Percentiles rank a stretch among this genome's conserved stretches.
Evolutionary conservation across 345 rosid genomes (phyloP).

Genomic region (Brassica carinata): DNA sequence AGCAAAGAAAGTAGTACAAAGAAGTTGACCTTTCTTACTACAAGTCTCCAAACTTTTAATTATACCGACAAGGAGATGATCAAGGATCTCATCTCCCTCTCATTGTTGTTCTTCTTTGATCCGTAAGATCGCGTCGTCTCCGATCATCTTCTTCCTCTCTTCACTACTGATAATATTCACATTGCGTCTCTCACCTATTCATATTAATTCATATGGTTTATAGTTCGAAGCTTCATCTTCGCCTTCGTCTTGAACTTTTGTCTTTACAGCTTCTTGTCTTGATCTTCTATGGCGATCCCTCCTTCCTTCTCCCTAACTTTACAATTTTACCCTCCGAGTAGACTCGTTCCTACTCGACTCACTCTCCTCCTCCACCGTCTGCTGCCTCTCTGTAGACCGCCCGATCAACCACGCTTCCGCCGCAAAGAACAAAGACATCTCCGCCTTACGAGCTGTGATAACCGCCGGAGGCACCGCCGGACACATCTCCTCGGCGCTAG

Average conservation of each 20-base stretch:
- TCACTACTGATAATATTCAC: neutral
- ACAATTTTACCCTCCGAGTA: conserved; percentile 28
- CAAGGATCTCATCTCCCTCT: neutral
- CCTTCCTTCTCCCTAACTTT: conserved; percentile 22
- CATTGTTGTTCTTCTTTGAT: neutral
- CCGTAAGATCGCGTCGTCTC: too few species aligned
- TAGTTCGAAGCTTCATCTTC: conserved; percentile 1
- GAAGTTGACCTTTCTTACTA: conserved; percentile 13
- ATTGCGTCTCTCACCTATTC: neutral
- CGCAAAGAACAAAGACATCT: neutral
- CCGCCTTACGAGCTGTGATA: conserved; percentile 52
- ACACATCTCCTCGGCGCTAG: conserved; percentile 73
- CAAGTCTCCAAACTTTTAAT: neutral
- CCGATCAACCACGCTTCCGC: conserved; percentile 22
- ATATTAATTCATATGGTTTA: neutral
- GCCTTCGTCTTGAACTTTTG: too few species aligned
- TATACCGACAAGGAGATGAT: conserved; percentile 26
- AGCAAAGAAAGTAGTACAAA: too few species aligned
- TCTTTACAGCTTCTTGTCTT: neutral
- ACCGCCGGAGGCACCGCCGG: conserved; percentile 89
- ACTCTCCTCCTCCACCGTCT: conserved; percentile 19
- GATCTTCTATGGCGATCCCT: conserved; percentile 43
- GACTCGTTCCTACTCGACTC: conserved; percentile 21
- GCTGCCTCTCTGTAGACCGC: conserved; percentile 45
- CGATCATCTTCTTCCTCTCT: conserved; percentile 20